phyloP scores from a whole-genome alignment of 306 rosid genomes.

The Vigna angularis region DNA sequence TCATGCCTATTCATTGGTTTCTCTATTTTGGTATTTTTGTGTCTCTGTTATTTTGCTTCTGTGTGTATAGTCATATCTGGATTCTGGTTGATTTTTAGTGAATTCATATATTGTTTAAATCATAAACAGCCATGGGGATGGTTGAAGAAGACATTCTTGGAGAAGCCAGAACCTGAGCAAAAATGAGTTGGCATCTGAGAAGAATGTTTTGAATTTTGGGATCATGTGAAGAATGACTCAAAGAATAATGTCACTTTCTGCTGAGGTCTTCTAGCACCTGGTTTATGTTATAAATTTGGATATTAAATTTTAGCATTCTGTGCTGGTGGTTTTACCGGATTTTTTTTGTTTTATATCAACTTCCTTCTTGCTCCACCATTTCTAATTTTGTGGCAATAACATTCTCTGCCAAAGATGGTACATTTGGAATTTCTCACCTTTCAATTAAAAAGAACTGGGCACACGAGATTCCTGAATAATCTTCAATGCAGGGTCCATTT shows the following conservation, averaged over 20 bases:
- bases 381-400: slow-evolving; percentile 20
- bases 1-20: slow-evolving; percentile 21
- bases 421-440: not conserved
- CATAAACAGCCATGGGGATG: slow-evolving; percentile 77
- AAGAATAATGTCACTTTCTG: slow-evolving; percentile 44
- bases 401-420: slow-evolving; percentile 19
- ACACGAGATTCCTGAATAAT: not conserved
- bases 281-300: slow-evolving; percentile 33
- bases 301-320: slow-evolving; percentile 25
- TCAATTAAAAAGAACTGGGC: not conserved
- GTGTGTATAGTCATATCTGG: not conserved
- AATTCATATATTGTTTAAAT: slow-evolving; percentile 31
- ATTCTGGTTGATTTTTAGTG: slow-evolving; percentile 14
- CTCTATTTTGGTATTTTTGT: slow-evolving; percentile 1
- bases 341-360: slow-evolving; percentile 27
- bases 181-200: slow-evolving; percentile 50
- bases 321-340: slow-evolving; percentile 37
- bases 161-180: slow-evolving; percentile 70
- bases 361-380: slow-evolving; percentile 6
- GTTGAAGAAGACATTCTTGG: slow-evolving; percentile 77
- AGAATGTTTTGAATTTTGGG: slow-evolving; percentile 39
- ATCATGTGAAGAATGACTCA: slow-evolving; percentile 22
- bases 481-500: no score
- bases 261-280: slow-evolving; percentile 32
- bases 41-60: slow-evolving; percentile 13